Percentiles rank a stretch among this genome's conserved stretches.
phyloP scores from a whole-genome alignment of 441 rosid genomes.

The Erodium texanum region DNA sequence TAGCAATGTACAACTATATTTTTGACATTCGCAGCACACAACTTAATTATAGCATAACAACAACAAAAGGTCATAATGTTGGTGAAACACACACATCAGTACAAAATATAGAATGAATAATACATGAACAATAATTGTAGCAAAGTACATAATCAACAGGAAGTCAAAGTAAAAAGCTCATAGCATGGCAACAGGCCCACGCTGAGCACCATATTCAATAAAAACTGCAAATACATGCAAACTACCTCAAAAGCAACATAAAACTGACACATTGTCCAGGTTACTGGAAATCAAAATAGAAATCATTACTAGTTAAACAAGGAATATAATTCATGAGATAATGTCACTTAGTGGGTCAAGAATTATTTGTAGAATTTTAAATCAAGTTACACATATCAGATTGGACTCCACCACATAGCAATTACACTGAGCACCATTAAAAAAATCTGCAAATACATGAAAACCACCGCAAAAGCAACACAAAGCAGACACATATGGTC shows the following conservation, averaged over 20 bases:
- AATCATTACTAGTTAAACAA: no score
- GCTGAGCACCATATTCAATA: not conserved
- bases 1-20: not conserved
- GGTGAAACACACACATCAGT: not conserved
- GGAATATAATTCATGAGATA: no score
- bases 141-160: not conserved
- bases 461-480: not conserved
- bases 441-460: no score
- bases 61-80: not conserved
- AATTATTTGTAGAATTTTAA: no score
- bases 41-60: no score
- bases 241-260: not conserved
- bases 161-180: not conserved
- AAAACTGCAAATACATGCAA: not conserved
- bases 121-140: not conserved
- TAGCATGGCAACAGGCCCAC: not conserved
- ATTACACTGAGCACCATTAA: no score
- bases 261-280: no score
- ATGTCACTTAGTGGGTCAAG: no score
- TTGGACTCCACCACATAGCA: no score
- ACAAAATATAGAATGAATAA: not conserved
- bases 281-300: no score
- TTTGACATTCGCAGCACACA: no score
- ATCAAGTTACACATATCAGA: no score
- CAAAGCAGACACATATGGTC: not conserved